Base-by-base conservation (phyloP, 805 yeast species). In the Myxozyma vanderwaltii region DNA sequence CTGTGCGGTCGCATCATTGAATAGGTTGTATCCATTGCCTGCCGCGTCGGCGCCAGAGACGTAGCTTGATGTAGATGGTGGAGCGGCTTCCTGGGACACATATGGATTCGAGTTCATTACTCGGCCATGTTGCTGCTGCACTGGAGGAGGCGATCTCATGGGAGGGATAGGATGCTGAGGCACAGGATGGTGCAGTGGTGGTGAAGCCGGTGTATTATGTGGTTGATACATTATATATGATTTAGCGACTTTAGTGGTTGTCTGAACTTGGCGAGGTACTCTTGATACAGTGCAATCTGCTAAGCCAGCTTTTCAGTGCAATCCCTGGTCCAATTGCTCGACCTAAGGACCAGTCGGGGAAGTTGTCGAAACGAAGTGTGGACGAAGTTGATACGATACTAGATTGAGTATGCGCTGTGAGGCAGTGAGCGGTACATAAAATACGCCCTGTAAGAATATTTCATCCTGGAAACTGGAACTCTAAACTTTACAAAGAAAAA, bases 1-100 rank as follows among this genome's bases (percentile, higher is more conserved):
- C 56, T 87, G 83, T 0, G 96, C 83, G 15, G 89, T 81, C 35
- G 96, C 91, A 70, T 89, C 96, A 64, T 81, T 82, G 72, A 90
- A 81, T 64, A 89, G 77, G 61, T 63, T 59, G 31, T 63, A 63
- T 23, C 59, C 49, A 31, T 51, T 51, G 15, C 41, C 53, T 10
- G 17, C 23, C 2, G 23, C 43, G 17, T 17, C 53, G 23, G n/a
- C 39, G n/a, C 44, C 61, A 19, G 51, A 52, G 50, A n/a, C 47
- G 27, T 46, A 45, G 15, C 39, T 51, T 12, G 52, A 10, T 7
- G 43, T n/a, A n/a, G 17, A 38, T 7, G 41, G n/a, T 17, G 36
- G 15, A 12, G 58, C 38, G 7, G 40, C 35, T 21, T 23, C 53
- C 23, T 40, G 59, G 27, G 63, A 54, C 6, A 58, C 4, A 29